Evolutionary conservation across 305 asterid genomes (phyloP), one percentile per base, ranked within the genome.

Genomic region (Plantago coronopus): DNA sequence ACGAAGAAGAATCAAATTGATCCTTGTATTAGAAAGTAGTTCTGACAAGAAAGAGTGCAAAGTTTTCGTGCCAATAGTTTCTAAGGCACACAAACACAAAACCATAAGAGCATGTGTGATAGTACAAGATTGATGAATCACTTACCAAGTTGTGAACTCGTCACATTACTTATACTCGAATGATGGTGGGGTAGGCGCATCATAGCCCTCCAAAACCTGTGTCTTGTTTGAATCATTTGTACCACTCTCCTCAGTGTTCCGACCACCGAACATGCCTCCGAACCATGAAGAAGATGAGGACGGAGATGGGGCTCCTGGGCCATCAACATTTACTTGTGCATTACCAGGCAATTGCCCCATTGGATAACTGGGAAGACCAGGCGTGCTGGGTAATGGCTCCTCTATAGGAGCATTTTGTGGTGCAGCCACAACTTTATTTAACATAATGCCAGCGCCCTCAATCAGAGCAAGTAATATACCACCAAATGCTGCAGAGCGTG

Each of bases 141-240:
- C 61, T 67, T 54, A 81, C 83, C 81, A 59, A 54, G 67, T 62
- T 59, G 31, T 15, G 29, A 12, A 27, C 27, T 54, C 37, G 20
- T 18, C 54, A 60, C 46, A 63, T 78, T 79, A 86, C 72, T 91
- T 88, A 72, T 76, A 91, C 76, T 91, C 96, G 20, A 88, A 91
- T 0, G 94, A 76, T 25, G 98, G 98, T 13, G 98, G 96, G 62
- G 17, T 67, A n/a, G 98, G 96, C 54, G 96, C 76, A 72, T 91
- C 95, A 69, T 81, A 86, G 82, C 95, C 88, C 85, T 91, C 98
- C 81, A 91, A 74, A 66, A 91, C 89, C 78, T 78, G 76, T 16
- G 96, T 81, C 84, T 83, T 86, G 76, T 83, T 80, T 62, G 89
- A 88, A 57, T 81, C 79, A 61, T 80, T 62, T 5, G 76, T 54